A percentile compares a stretch with the other conserved stretches of the same genome.
Conservation (phyloP, 305 asterid genomes). For the Solanum hybrid region DNA sequence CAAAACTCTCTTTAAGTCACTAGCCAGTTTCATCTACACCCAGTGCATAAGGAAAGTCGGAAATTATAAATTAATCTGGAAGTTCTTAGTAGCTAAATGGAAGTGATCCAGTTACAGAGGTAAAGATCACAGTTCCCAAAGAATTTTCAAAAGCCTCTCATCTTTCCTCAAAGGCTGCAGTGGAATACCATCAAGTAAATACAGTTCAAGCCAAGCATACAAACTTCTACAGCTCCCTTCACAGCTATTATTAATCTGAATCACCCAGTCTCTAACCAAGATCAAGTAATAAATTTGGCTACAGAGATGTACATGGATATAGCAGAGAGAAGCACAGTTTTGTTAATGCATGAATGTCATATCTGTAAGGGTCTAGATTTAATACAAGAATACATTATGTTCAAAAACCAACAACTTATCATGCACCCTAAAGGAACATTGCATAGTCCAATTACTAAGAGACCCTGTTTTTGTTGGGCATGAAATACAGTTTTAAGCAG, state of each 20-base stretch:
- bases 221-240: neutral
- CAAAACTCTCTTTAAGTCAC: neutral
- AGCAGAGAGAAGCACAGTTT: neutral
- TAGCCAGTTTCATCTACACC: neutral
- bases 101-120: neutral
- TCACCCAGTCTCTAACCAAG: neutral
- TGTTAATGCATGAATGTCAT: neutral
- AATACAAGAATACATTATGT: neutral
- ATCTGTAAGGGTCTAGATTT: neutral
- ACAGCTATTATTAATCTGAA: neutral
- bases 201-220: neutral
- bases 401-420: neutral
- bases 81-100: neutral
- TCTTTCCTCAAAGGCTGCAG: neutral
- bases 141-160: neutral
- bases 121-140: neutral
- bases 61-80: neutral
- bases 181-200: neutral
- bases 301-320: neutral
- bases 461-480: neutral
- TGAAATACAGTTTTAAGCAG: neutral
- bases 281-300: neutral
- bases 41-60: neutral
- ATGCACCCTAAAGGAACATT: neutral
- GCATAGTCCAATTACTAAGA: neutral